These are phyloP conservation scores for Sclerotinia subarctica DNA, from an alignment of 2,329 filamentous ascomycete genomes.

Conservation along the genomic window DNA sequence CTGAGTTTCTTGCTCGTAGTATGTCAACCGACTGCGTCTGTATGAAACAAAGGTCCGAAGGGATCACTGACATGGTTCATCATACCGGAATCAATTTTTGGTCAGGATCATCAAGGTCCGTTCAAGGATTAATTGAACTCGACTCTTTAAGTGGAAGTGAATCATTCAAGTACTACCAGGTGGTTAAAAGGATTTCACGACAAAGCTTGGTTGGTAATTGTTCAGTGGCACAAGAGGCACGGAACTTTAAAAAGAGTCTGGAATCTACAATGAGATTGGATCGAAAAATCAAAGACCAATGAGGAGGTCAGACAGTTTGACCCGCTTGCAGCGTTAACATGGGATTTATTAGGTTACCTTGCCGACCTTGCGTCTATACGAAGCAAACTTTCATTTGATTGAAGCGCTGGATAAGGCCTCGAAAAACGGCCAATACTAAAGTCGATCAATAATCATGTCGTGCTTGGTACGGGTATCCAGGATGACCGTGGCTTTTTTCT, in stretches of 20 bases:
- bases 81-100: constrained; percentile 24
- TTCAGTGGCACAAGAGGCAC: constrained; percentile 15
- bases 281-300: constrained; percentile 4
- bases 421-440: constrained; percentile 13
- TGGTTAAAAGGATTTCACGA: not conserved
- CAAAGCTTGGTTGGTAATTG: not conserved
- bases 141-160: not conserved
- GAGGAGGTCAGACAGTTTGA: not conserved
- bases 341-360: constrained; percentile 4
- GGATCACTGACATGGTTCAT: constrained; percentile 30
- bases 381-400: constrained; percentile 17
- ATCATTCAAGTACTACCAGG: not conserved
- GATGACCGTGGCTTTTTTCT: constrained; percentile 5
- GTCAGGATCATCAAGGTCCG: constrained; percentile 16
- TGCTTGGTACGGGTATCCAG: not conserved
- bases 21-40: constrained; percentile 27
- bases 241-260: constrained; percentile 11
- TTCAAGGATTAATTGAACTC: constrained; percentile 12
- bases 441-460: constrained; percentile 5
- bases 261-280: constrained; percentile 8
- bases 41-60: constrained; percentile 37
- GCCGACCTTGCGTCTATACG: constrained; percentile 23
- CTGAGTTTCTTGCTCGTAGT: constrained; percentile 7
- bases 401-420: constrained; percentile 20
- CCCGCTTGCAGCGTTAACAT: constrained; percentile 21